These are phyloP conservation scores for Ganoderma leucocontextum DNA, from an alignment of 1,284 basidiomycete genomes.

Conservation along the genomic window DNA sequence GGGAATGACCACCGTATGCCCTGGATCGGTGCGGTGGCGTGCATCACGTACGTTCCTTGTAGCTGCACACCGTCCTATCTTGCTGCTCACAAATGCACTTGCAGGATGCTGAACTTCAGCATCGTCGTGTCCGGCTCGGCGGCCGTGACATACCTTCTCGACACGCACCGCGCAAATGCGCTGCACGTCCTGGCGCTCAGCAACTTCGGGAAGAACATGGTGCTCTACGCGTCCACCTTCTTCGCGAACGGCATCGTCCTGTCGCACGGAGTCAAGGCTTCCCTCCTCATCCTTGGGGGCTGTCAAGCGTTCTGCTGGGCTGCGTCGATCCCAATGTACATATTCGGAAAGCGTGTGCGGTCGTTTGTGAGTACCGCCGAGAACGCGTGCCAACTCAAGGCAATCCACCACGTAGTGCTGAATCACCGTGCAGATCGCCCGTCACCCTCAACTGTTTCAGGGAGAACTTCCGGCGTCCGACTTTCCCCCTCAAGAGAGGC, in stretches of 20 bases:
- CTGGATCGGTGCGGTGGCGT: slow-evolving; percentile 54
- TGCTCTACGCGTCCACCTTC: slow-evolving; percentile 54
- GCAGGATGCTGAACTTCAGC: slow-evolving; percentile 47
- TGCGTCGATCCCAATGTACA: slow-evolving; percentile 50
- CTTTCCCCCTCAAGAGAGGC: background rate
- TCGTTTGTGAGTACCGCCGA: slow-evolving; percentile 45
- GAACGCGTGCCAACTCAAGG: background rate
- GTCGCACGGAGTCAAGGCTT: slow-evolving; percentile 46
- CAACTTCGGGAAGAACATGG: slow-evolving; percentile 55
- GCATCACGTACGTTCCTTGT: slow-evolving; percentile 43
- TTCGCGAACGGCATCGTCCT: slow-evolving; percentile 55
- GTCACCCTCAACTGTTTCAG: slow-evolving; percentile 25
- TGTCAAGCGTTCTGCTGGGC: slow-evolving; percentile 51
- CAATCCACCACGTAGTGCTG: background rate
- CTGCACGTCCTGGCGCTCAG: slow-evolving; percentile 52
- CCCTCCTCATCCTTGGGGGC: slow-evolving; percentile 48
- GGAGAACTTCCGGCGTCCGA: slow-evolving; percentile 6
- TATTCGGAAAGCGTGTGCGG: slow-evolving; percentile 51
- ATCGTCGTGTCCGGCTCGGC: slow-evolving; percentile 51
- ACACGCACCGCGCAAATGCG: slow-evolving; percentile 50
- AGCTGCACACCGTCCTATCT: background rate
- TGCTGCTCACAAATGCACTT: background rate
- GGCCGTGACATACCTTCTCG: slow-evolving; percentile 53
- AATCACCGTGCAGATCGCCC: slow-evolving; percentile 19
- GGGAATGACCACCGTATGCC: slow-evolving; percentile 52